These are phyloP conservation scores for Aspergillus nidulans DNA, from an alignment of 495 filamentous ascomycete species.

Conservation along the genomic window DNA sequence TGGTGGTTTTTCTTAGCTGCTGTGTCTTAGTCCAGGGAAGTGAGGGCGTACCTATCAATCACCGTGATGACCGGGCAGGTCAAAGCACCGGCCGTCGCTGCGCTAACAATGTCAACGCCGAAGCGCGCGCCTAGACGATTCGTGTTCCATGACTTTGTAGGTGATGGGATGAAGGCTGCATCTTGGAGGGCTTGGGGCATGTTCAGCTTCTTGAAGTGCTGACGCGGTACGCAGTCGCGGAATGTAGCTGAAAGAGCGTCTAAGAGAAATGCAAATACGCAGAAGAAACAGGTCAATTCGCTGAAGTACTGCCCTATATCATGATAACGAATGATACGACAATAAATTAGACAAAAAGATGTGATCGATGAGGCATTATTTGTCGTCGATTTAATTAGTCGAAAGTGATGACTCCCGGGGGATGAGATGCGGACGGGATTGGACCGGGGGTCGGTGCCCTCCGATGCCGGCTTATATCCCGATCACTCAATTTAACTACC, in stretches of 20 bases:
- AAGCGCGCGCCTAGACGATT: constrained; percentile 63
- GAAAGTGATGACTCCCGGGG: background rate
- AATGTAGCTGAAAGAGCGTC: background rate
- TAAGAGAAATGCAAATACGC: background rate
- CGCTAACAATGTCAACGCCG: constrained; percentile 67
- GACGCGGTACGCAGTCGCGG: constrained; percentile 5
- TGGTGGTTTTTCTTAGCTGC: background rate
- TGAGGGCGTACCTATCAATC: constrained; percentile 72
- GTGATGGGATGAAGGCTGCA: constrained; percentile 17
- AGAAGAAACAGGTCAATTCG: background rate
- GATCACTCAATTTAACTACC: background rate
- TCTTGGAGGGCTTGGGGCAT: constrained; percentile 31
- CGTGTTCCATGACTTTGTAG: constrained; percentile 65
- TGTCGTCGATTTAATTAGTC: constrained; percentile 7
- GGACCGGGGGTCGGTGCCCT: background rate
- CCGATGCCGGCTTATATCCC: constrained; percentile 13
- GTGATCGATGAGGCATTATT: background rate
- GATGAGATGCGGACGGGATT: constrained; percentile 1
- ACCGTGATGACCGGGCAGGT: constrained; percentile 86
- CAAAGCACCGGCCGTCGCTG: constrained; percentile 70
- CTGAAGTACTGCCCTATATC: background rate
- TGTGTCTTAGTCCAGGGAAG: background rate
- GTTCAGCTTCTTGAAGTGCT: constrained; percentile 16
- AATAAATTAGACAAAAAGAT: background rate
- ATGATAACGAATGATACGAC: background rate